Percentiles rank a stretch among this genome's conserved stretches.
Conservation (phyloP, 2,329 filamentous ascomycete species). For the Pseudogymnoascus sp. region DNA sequence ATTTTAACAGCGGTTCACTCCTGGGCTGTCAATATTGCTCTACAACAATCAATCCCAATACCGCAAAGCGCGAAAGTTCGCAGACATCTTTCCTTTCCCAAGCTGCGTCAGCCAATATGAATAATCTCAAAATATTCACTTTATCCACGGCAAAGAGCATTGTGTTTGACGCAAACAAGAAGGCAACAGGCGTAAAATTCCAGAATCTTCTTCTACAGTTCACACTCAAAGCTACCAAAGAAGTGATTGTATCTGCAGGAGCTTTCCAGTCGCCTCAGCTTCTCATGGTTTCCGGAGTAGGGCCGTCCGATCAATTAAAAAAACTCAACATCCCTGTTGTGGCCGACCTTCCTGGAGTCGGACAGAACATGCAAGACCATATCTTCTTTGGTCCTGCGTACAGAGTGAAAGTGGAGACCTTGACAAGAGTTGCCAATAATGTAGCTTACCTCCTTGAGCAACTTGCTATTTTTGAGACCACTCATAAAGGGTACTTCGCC, state of each 20-base stretch:
- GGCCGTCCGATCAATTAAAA: conserved; percentile 36
- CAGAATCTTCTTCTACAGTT: conserved; percentile 14
- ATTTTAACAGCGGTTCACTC: conserved; percentile 36
- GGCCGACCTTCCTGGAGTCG: conserved; percentile 22
- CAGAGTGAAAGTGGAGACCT: not conserved
- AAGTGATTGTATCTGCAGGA: conserved; percentile 17
- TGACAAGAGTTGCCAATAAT: conserved; percentile 1
- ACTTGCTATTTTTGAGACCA: not conserved
- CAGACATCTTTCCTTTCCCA: conserved; percentile 30
- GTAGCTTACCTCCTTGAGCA: not conserved
- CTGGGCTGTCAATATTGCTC: conserved; percentile 31
- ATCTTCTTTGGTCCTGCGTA: conserved; percentile 14
- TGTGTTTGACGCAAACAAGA: conserved; percentile 34
- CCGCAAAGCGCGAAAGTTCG: conserved; percentile 28
- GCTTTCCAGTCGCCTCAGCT: conserved; percentile 44
- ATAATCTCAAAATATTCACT: conserved; percentile 33
- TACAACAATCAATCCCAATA: conserved; percentile 26
- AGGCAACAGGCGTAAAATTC: conserved; percentile 35
- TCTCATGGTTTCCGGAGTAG: conserved; percentile 42
- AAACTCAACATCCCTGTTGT: conserved; percentile 37
- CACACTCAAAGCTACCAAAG: conserved; percentile 16
- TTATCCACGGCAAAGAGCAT: conserved; percentile 38
- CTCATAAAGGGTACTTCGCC: conserved; percentile 4
- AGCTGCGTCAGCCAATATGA: conserved; percentile 17
- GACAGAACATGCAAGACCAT: conserved; percentile 39